Percentiles rank a stretch among this genome's conserved stretches.
Conservation (phyloP, 176 grass and related monocot species). For the Eragrostis nindensis region DNA sequence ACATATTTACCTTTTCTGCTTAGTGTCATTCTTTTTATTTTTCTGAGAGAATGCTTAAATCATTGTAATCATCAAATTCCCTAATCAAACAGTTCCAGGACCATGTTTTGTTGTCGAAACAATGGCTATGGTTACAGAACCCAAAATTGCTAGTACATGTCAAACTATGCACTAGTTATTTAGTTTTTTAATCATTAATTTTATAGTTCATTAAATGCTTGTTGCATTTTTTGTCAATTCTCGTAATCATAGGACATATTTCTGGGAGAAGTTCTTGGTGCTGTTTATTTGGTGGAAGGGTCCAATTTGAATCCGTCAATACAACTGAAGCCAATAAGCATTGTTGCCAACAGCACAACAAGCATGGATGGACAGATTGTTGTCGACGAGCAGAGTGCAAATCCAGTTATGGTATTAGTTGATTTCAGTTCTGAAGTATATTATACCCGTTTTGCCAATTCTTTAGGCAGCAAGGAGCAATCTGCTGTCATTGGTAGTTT, state of each 20-base stretch:
- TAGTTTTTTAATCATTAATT: neutral
- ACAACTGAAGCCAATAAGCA: conserved; percentile 41
- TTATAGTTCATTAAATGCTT: neutral
- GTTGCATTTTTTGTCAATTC: neutral
- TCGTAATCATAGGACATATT: conserved; percentile 62
- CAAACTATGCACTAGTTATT: conserved; percentile 3
- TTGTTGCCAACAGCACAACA: conserved; percentile 48
- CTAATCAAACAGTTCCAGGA: neutral
- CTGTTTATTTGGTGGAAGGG: conserved; percentile 71
- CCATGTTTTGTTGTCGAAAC: neutral
- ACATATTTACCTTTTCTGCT: neutral
- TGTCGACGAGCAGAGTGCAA: conserved; percentile 19
- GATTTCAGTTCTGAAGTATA: conserved; percentile 61
- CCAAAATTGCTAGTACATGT: conserved; percentile 2
- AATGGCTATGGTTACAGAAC: neutral
- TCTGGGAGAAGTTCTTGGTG: conserved; percentile 80
- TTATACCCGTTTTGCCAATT: conserved; percentile 48
- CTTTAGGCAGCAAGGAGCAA: conserved; percentile 51
- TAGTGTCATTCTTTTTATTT: neutral
- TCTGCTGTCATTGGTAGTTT: conserved; percentile 68
- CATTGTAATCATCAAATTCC: neutral
- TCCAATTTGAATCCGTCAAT: conserved; percentile 48
- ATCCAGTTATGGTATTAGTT: conserved; percentile 54
- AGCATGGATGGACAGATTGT: conserved; percentile 57
- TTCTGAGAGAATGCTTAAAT: neutral